These are phyloP conservation scores for Colletotrichum sp. DNA, from an alignment of 2,329 filamentous ascomycete genomes.

Conservation along the genomic window DNA sequence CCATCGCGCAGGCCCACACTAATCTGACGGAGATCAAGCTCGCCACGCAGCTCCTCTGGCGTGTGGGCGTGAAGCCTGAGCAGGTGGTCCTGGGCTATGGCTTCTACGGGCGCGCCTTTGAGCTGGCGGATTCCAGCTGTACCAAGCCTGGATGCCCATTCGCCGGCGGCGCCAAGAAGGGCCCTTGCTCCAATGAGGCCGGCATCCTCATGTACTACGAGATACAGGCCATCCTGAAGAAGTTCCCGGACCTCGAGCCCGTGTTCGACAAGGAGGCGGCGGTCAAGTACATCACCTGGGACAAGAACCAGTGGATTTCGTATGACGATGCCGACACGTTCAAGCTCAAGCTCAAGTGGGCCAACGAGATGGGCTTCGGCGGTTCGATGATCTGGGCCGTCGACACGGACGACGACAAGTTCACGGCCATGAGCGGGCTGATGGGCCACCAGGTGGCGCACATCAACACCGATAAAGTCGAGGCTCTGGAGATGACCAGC, in stretches of 20 bases:
- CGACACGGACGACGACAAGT: not conserved
- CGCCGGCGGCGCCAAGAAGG: slow-evolving; percentile 17
- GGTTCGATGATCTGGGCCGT: slow-evolving; percentile 37
- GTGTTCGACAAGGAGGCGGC: slow-evolving; percentile 29
- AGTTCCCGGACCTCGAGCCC: slow-evolving; percentile 22
- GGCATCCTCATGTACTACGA: slow-evolving; percentile 28
- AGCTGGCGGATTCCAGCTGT: slow-evolving; percentile 4
- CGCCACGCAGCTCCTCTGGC: slow-evolving; percentile 48
- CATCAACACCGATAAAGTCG: not conserved
- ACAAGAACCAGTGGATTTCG: slow-evolving; percentile 44
- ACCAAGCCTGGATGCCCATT: slow-evolving; percentile 25
- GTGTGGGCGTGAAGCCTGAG: slow-evolving; percentile 42
- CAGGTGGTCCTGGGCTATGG: slow-evolving; percentile 45
- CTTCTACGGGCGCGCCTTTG: not conserved
- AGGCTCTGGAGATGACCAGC: too few relatives aligned
- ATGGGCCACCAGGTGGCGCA: not conserved
- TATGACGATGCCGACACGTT: slow-evolving; percentile 25
- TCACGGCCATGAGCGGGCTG: not conserved
- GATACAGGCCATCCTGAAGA: slow-evolving; percentile 28
- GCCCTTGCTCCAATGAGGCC: slow-evolving; percentile 23
- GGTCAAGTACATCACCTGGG: slow-evolving; percentile 37
- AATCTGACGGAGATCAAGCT: slow-evolving; percentile 12
- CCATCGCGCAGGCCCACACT: not conserved
- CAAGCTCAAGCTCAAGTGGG: slow-evolving; percentile 22
- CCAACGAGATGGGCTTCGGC: slow-evolving; percentile 33